Conservation (phyloP, 352 stramenopile genomes). For the Sclerospora graminicola region DNA sequence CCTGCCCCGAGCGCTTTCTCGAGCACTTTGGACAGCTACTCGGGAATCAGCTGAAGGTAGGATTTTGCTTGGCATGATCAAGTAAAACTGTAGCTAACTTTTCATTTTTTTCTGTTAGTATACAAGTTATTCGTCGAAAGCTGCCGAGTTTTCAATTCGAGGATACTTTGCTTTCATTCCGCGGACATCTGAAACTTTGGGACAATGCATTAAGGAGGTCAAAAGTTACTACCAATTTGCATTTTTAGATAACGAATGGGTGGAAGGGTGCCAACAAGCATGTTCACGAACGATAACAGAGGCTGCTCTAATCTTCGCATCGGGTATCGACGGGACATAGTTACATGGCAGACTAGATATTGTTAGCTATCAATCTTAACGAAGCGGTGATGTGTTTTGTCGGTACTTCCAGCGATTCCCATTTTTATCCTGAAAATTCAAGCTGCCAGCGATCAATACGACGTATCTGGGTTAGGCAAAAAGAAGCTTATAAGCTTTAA, state of each 20-base stretch:
- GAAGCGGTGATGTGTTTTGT: neutral
- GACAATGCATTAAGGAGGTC: constrained; percentile 42
- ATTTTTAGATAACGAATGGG: constrained; percentile 55
- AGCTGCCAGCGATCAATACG: constrained; percentile 21
- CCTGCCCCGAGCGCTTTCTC: constrained; percentile 29
- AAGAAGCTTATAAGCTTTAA: constrained; percentile 26
- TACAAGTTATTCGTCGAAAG: constrained; percentile 16
- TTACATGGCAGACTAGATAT: neutral
- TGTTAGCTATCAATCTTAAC: neutral
- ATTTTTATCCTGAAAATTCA: constrained; percentile 69
- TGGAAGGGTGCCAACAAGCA: constrained; percentile 38
- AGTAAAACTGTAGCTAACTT: neutral
- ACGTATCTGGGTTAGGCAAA: constrained; percentile 17
- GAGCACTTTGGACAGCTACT: constrained; percentile 33
- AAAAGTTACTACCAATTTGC: constrained; percentile 62
- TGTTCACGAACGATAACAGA: constrained; percentile 40
- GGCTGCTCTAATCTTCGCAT: constrained; percentile 12
- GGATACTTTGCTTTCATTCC: constrained; percentile 48
- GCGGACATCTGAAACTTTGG: constrained; percentile 19
- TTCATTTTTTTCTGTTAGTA: no score
- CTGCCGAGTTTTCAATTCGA: constrained; percentile 24
- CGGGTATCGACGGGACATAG: constrained; percentile 16
- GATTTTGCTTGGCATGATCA: neutral
- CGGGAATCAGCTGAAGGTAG: constrained; percentile 32
- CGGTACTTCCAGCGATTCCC: constrained; percentile 34